These are phyloP conservation scores for Haplosporangium sp. DNA, from an alignment of 371 early-diverging fungal species.

Conservation along the genomic window DNA sequence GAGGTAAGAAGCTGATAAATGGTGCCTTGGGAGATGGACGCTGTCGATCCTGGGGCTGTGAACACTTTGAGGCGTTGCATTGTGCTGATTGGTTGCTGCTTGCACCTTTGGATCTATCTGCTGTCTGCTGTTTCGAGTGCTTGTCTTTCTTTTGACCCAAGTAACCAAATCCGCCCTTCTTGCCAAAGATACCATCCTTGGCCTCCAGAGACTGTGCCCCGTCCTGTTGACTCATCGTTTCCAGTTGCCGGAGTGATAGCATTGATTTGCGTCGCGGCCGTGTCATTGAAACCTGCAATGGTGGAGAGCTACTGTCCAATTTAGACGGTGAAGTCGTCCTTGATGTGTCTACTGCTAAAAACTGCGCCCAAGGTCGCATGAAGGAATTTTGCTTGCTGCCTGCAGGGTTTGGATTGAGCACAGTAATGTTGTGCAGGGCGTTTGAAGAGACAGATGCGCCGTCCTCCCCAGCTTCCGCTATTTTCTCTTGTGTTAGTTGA, in stretches of 20 bases:
- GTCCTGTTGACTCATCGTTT: conserved; percentile 11
- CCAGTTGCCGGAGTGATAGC: conserved; percentile 20
- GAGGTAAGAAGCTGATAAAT: conserved; percentile 32
- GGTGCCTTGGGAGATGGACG: conserved; percentile 28
- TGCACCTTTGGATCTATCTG: background rate
- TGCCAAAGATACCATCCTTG: background rate
- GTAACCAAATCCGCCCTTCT: conserved; percentile 1
- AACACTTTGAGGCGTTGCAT: background rate
- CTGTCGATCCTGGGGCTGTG: conserved; percentile 2
- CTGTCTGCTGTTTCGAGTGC: background rate
- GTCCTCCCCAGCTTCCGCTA: too few species aligned
- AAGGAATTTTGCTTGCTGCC: too few species aligned
- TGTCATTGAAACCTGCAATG: too few species aligned
- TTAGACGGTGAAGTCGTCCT: too few species aligned
- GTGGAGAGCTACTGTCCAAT: too few species aligned
- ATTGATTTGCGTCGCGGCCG: conserved; percentile 24
- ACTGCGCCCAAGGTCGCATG: too few species aligned
- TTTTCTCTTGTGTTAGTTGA: too few species aligned
- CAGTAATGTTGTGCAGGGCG: too few species aligned
- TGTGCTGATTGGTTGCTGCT: background rate
- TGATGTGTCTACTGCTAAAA: too few species aligned
- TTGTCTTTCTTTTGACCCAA: background rate
- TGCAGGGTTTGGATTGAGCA: too few species aligned
- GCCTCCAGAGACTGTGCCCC: background rate
- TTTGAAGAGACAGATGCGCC: too few species aligned